These are phyloP conservation scores for Noccaea caerulescens DNA, from an alignment of 345 rosid species.

Conservation along the genomic window DNA sequence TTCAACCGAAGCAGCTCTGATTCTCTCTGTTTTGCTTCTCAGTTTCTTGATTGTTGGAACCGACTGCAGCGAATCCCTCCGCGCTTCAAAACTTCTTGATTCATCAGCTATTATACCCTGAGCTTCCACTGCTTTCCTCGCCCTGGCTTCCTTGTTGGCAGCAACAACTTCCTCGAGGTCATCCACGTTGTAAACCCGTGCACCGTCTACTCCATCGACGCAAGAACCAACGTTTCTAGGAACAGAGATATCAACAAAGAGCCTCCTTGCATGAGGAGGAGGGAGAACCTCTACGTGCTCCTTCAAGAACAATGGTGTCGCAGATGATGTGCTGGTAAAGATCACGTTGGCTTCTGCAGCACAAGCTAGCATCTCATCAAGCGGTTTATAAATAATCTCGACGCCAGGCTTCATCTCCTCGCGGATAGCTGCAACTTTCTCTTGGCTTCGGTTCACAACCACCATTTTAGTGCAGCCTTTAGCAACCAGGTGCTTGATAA, in stretches of 20 bases:
- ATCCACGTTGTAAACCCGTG: slow-evolving; percentile 78
- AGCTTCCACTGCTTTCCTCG: slow-evolving; percentile 86
- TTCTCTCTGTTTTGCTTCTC: slow-evolving; percentile 83
- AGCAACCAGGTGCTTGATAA: too few species aligned
- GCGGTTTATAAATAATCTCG: too few species aligned
- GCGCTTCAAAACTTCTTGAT: slow-evolving; percentile 73
- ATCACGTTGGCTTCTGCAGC: too few species aligned
- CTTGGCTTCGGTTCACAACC: too few species aligned
- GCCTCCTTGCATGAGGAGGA: slow-evolving; percentile 58
- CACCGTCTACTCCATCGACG: slow-evolving; percentile 54
- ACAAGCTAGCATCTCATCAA: too few species aligned
- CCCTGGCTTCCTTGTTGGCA: slow-evolving; percentile 87
- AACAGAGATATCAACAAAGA: slow-evolving; percentile 86
- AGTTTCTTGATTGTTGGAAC: slow-evolving; percentile 93
- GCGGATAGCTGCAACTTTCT: too few species aligned
- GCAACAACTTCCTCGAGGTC: slow-evolving; percentile 94
- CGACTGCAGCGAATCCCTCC: slow-evolving; percentile 88
- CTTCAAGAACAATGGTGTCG: too few species aligned
- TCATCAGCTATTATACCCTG: slow-evolving; percentile 71
- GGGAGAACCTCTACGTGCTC: slow-evolving; percentile 49
- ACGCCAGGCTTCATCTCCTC: too few species aligned
- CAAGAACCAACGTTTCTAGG: slow-evolving; percentile 89
- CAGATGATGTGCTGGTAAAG: too few species aligned
- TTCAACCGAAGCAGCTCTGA: slow-evolving; percentile 63
- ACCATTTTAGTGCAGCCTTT: too few species aligned